Evolutionary conservation across 495 filamentous ascomycete species (phyloP).

Genomic region (Lichina pygmaea): DNA sequence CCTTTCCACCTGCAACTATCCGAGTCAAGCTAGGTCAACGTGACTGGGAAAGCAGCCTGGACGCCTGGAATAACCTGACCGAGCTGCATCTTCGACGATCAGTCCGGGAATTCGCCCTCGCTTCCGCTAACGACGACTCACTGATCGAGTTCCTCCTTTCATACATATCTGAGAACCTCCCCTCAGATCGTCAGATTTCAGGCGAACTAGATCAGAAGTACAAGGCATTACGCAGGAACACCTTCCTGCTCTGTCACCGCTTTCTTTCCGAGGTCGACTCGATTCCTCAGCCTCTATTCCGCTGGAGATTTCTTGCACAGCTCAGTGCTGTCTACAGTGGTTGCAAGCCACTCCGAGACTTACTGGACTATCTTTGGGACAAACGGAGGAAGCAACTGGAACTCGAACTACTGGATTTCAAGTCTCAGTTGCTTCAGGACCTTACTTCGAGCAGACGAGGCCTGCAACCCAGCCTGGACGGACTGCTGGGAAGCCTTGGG

Average conservation of each 20-base stretch:
- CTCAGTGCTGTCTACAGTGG: constrained; percentile 26
- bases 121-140: constrained; percentile 25
- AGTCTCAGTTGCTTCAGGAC: constrained; percentile 17
- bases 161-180: constrained; percentile 23
- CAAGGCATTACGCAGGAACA: constrained; percentile 26
- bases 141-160: constrained; percentile 30
- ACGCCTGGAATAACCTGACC: constrained; percentile 45
- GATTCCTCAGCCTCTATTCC: constrained; percentile 18
- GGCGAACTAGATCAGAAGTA: constrained; percentile 17
- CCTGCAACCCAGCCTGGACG: constrained; percentile 4
- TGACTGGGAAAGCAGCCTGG: constrained; percentile 56
- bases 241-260: constrained; percentile 29
- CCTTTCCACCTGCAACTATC: constrained; percentile 44
- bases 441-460: constrained; percentile 17
- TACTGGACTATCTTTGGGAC: constrained; percentile 19
- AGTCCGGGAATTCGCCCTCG: constrained; percentile 20
- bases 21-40: constrained; percentile 31
- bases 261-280: constrained; percentile 15
- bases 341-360: constrained; percentile 17
- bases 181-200: constrained; percentile 11
- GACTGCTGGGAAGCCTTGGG: constrained; percentile 17
- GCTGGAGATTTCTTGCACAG: constrained; percentile 30
- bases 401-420: constrained; percentile 19
- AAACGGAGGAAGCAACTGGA: constrained; percentile 15
- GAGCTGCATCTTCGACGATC: constrained; percentile 33